phyloP scores from a whole-genome alignment of 139 green algal genomes.

The Closterium sp. region DNA sequence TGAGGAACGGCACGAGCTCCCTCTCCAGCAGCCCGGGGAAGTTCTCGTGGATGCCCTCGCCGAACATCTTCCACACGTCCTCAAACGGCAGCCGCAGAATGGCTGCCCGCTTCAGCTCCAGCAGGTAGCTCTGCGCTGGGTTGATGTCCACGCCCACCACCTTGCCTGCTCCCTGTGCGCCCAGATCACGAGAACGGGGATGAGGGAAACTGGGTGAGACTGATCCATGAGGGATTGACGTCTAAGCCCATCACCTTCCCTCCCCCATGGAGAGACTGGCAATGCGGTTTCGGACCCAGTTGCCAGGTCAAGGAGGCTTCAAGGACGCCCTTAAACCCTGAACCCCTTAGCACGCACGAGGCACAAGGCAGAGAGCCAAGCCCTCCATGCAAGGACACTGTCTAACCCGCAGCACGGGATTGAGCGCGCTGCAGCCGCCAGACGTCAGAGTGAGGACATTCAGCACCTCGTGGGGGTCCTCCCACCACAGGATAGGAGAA shows the following conservation, averaged over 20 bases:
- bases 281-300: background rate
- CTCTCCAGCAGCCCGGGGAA: constrained; percentile 80
- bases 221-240: no score
- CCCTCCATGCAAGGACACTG: no score
- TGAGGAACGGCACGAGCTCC: constrained; percentile 87
- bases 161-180: constrained; percentile 56
- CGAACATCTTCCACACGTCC: constrained; percentile 89
- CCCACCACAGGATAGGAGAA: no score
- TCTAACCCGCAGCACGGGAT: background rate
- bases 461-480: no score
- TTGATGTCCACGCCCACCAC: constrained; percentile 98
- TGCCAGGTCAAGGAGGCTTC: background rate
- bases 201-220: no score
- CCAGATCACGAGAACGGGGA: background rate
- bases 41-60: constrained; percentile 72
- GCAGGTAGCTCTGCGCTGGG: constrained; percentile 85
- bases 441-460: no score
- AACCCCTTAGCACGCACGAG: background rate
- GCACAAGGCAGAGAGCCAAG: no score
- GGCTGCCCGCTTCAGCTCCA: constrained; percentile 90
- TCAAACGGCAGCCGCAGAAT: constrained; percentile 76
- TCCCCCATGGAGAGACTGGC: constrained; percentile 41
- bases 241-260: constrained; percentile 86
- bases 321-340: background rate
- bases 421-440: background rate